Base-by-base conservation (phyloP, 129 eudicot species). In the Silybum marianum region DNA sequence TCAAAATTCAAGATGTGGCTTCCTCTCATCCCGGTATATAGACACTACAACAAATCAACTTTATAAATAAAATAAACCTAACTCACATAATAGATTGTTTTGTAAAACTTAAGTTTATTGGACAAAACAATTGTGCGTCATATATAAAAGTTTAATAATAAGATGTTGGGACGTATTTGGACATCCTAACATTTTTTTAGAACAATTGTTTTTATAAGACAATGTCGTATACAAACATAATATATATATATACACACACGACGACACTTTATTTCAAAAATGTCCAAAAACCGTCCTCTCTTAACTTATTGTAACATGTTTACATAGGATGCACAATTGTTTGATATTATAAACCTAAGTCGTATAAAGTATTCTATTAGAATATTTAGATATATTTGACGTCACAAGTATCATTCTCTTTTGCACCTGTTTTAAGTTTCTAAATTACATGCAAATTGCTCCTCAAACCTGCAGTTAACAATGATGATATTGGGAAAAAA, bases 1-100 rank as follows among this genome's bases (percentile, higher is more conserved):
- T 40, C 91, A 36, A 34, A 14, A 11, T 69, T 85, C 88, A 88
- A 88, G 84, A 85, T 88, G 88, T 68, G 91, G 91, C 89, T 88
- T 71, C 91, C 89, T 72, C 91, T 88, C 34, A 9, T 88, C 70
- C 91, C 89, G 39, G 91, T 88, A 88, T 44, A 67, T 34, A 71
- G 23, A 36, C 75, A n/a, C 8, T 58, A 58, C 16, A 4, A 51
- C 19, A 51, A 51, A 16, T 54, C 2, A 19, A 7, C 21, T 18
- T 14, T 54, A 16, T 16, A 16, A 18, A 58, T 58, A 58, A 5
- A 18, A 58, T 58, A 58, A 19, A 18, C 18, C 65, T 58, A 58
- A 18, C 3, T 6, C 22, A 5, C 18, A 13, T 58, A n/a, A 58
- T 58, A n/a, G 66, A 58, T 0, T 4, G 2, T 1, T 54, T 54